Evolutionary conservation across 2,329 filamentous ascomycete species (phyloP), one percentile per base, ranked within the genome.

Genomic region (Diaporthe longicolla): DNA sequence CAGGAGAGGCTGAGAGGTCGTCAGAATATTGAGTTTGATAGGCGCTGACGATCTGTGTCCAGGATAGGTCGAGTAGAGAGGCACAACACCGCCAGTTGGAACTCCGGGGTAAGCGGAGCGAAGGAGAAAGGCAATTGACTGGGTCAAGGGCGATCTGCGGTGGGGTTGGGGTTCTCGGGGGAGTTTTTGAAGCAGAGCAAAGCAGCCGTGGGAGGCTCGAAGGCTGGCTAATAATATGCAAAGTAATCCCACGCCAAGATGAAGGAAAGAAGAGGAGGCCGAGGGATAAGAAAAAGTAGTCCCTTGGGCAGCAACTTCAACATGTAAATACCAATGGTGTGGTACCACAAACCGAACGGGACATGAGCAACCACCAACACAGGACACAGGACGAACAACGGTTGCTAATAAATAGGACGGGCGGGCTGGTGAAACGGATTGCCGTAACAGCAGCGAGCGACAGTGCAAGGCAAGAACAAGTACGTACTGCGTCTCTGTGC

Each of bases 41-140:
- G 70, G 70, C 57, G 26, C 57, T 52, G 57, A 35, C 21, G 70
- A 71, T 71, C 70, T 40, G 57, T 40, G 70, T 63, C 70, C 55
- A 71, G 70, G 70, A 71, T 71, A 10, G 57, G 57, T 63, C 70
- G 57, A 71, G 70, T 63, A 24, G 54, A 37, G 26, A 40, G 57
- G 45, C 69, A 43, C 69, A 71, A 61, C 57, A 71, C 45, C 29
- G 58, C 69, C 57, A 63, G 45, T 63, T 54, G 59, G 37, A 19
- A 45, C 19, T 58, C 52, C 37, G 68, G 68, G 68, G 68, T 50
- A 50, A 48, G 29, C 45, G 45, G 50, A 37, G 29, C 45, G 45
- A 35, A 37, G 45, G 32, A 32, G 45, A 52, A 26, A 68, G 63
- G 63, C 48, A 40, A 54, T 54, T 37, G 48, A 54, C 48, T 68